Evolutionary conservation across 768 basidiomycete genomes (phyloP).

Genomic region (Hydnomerulius pinastri): DNA sequence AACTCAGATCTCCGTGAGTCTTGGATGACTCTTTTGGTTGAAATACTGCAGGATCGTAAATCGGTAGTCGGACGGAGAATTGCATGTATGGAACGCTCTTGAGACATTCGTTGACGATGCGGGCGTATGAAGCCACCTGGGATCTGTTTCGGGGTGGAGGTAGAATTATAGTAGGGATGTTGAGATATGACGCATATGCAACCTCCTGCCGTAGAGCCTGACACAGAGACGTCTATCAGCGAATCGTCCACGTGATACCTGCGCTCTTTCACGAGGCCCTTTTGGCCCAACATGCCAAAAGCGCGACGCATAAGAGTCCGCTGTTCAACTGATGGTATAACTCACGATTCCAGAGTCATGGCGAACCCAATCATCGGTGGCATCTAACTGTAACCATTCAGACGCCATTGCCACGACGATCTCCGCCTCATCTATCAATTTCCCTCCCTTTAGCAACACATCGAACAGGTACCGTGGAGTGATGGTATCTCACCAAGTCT

Average conservation of each 20-base stretch:
- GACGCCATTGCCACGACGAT: constrained; percentile 76
- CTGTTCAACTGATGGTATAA: constrained; percentile 17
- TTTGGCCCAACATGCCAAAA: constrained; percentile 15
- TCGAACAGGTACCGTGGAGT: constrained; percentile 12
- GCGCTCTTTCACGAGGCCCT: constrained; percentile 19
- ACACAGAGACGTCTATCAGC: constrained; percentile 14
- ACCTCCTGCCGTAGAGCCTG: constrained; percentile 94
- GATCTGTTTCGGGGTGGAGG: constrained; percentile 85
- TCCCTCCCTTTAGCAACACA: constrained; percentile 14
- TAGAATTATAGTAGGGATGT: constrained; percentile 80
- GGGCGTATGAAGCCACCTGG: constrained; percentile 89
- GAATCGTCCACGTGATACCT: constrained; percentile 8
- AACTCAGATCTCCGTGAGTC: constrained; percentile 30
- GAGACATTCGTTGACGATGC: constrained; percentile 81
- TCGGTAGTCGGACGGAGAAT: constrained; percentile 80
- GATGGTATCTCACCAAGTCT: constrained; percentile 56
- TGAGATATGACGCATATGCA: constrained; percentile 90
- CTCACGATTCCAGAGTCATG: constrained; percentile 94
- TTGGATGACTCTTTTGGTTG: constrained; percentile 37
- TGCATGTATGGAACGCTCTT: constrained; percentile 69
- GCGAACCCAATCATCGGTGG: constrained; percentile 88
- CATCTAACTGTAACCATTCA: constrained; percentile 95
- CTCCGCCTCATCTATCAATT: constrained; percentile 67
- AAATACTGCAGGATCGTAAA: constrained; percentile 73
- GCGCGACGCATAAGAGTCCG: constrained; percentile 13